Base-by-base conservation (phyloP, 139 green algal genomes). In the Prasinococcaceae sp. region DNA sequence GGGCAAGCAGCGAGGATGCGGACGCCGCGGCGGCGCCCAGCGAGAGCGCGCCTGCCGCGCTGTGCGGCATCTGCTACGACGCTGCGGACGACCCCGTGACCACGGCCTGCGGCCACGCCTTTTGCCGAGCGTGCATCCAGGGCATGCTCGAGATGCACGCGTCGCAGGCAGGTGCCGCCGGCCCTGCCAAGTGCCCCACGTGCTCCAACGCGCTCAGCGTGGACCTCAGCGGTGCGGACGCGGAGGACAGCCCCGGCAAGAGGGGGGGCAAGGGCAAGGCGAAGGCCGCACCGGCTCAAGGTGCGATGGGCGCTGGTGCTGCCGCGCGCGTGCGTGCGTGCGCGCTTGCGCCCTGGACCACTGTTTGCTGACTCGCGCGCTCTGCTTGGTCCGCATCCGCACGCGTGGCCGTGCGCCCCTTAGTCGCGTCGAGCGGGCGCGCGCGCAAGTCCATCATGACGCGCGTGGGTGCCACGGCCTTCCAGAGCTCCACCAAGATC, bases 401-500 rank as follows among this genome's bases (percentile, higher is more conserved):
- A n/a, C n/a, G n/a, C n/a, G n/a, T n/a, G n/a, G n/a, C n/a, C n/a
- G n/a, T n/a, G n/a, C n/a, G n/a, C n/a, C n/a, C n/a, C 32, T 44
- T 46, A 2, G 49, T 26, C 10, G 5, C n/a, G n/a, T 25, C 25
- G 2, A 49, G 35, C 40, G 16, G 32, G 40, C 17, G 42, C 19
- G 23, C 42, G 25, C 25, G 40, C 25, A 70, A 70, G 49, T 66
- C 40, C 69, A 94, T 95, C 55, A 53, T 95, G 37, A 66, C 23
- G 6, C 67, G 84, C 27, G 73, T 95, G 32, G 50, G 80, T 45
- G 25, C 60, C n/a, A 36, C 24, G 3, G 14, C 56, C 22, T 95
- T 94, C 60, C 75, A 86, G 66, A 84, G 53, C 55, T 82, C 64
- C 73, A 92, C 85, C 52, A 94, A 94, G 75, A 87, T 95, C 29